Base-by-base conservation (phyloP, 1,139 yeast species). In the Scheffersomyces cryptocercus region DNA sequence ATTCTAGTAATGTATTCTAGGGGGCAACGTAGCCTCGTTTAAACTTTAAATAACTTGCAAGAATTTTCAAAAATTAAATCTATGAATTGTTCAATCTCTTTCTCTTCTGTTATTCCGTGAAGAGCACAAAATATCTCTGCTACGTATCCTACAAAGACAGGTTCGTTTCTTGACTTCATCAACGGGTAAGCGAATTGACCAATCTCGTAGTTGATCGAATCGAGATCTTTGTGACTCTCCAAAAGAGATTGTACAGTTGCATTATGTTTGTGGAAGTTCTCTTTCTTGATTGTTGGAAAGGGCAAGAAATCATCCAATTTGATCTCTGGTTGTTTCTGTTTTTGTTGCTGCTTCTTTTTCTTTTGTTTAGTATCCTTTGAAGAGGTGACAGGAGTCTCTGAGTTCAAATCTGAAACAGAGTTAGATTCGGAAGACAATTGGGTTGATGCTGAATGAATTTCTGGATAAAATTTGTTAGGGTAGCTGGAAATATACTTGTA, bases 91-190 rank as follows among this genome's bases (percentile, higher is more conserved):
- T 78, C 73, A 8, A 84, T 68, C 3, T 81, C 70, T 6, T 73
- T 52, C 0, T 71, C 76, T 32, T 76, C 74, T 9, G 43, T 44
- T n/a, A 54, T 35, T 2, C 57, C 61, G 35, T 59, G 53, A 39
- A 91, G 62, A 20, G 75, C 75, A 9, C 95, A 81, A 51, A 93
- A 74, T 8, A 88, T 85, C 51, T 84, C 80, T 0, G 96, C 97
- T 1, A 91, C 93, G 39, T 82, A 79, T 1, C 89, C 89, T 44
- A 93, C 82, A 39, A 80, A 76, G 39, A 95, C 90, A 0, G 99
- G 99, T 64, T 93, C 99, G 62, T 95, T 90, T 55, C 99, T 75
- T 1, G 95, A 85, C 52, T 86, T 85, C 36, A 93, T 79, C 71
- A 88, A 68, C 4, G 88, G 85, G 8, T 67, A 54, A 2, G 79